Base-by-base conservation (phyloP, 208 protist species). In the Trypanosoma platydactyli region DNA sequence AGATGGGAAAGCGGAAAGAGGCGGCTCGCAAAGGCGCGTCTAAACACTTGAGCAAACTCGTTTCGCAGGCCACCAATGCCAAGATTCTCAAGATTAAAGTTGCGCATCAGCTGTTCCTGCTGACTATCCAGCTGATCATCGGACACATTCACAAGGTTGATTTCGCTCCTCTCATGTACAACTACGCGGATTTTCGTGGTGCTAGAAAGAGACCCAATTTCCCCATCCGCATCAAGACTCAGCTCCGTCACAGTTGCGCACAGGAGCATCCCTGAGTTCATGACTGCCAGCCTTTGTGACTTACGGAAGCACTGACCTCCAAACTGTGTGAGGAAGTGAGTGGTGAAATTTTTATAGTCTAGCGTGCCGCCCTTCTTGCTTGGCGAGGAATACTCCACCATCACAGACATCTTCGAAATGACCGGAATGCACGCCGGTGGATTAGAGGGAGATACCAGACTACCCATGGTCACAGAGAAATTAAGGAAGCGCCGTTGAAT, bases 11-110 rank as follows among this genome's bases (percentile, higher is more conserved):
- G 71, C 27, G 98, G 97, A 64, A 98, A 97, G 35, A 99, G 89
- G 59, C 98, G 95, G 24, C 98, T 99, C 5, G 96, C 97, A 80
- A 99, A 99, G 45, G 98, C 98, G 68, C 98, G 92, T 53, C 98
- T 93, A 82, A 99, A 99, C 18, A 99, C 98, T 59, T 98, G 89
- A 27, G 75, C 91, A 67, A 99, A 99, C 81, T 99, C 93, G 7
- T 45, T 62, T 54, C 97, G 91, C 20, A 99, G 80, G 49, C 98
- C 98, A 68, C 97, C 97, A 68, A 99, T 99, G 57, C 97, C 97
- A 51, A 98, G 80, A 56, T 81, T 88, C 74, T 97, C 92, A 50
- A 97, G 85, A 58, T 96, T 79, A 75, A 96, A 97, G 67, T 94
- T 83, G 55, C 80, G 73, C 51, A 91, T 77, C 30, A 96, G 76